Base-by-base conservation (phyloP, 2,329 filamentous ascomycete genomes). In the Aspergillus viridinutans region DNA sequence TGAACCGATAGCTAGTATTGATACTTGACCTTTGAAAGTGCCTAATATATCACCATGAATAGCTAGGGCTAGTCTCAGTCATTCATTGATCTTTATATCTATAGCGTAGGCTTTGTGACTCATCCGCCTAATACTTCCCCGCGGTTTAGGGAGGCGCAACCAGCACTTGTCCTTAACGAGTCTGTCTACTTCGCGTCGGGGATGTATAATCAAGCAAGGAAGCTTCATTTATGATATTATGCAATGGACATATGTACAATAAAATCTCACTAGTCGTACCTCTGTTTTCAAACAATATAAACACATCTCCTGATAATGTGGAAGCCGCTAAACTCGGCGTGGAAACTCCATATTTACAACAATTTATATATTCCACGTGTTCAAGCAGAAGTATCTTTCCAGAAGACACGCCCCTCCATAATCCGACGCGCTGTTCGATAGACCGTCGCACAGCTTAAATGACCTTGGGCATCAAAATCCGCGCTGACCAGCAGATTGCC, bases 351-450 rank as follows among this genome's bases (percentile, higher is more conserved):
- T 35, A 35, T 7, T 29, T 42, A 38, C 28, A 53, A 57, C 56
- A 47, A 43, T 21, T 21, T 12, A 43, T 23, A 21, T 12, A 23
- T 43, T 4, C 4, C 20, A 21, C 1, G 32, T 35, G 32, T 17
- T 38, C 32, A 38, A 7, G 14, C 5, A 3, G 32, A 38, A n/a
- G 14, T 17, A 43, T 55, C 53, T 54, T 70, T 71, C 76, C 75
- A 78, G 56, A 73, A 79, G 1, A 81, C 72, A 40, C 62, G 67
- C 0, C 79, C 79, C 57, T 80, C 77, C 69, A 82, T 80, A 48
- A 81, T 58, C 56, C 78, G 67, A 43, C 79, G 73, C 5, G 79
- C 79, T 3, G 79, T 81, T 26, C 79, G 71, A 61, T 76, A 81
- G 1, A 81, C 77, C 0, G 74, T 80, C 1, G 74, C 77, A 51